A percentile compares a stretch with the other conserved stretches of the same genome.
phyloP scores from a whole-genome alignment of 805 yeast species.

The Ogataea allantospora region DNA sequence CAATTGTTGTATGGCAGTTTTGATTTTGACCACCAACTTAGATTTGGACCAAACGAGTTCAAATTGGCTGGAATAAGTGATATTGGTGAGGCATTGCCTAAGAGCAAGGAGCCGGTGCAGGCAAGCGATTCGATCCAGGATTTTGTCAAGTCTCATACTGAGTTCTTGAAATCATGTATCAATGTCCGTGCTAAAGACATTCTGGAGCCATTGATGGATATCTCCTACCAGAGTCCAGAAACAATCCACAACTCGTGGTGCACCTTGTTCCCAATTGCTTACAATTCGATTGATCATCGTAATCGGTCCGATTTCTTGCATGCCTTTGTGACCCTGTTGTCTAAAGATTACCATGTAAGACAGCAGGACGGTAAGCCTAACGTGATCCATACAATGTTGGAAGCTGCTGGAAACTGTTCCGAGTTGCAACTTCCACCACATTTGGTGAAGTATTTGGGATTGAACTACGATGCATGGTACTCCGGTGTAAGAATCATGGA shows the following conservation, averaged over 20 bases:
- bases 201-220: conserved; percentile 68
- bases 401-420: conserved; percentile 75
- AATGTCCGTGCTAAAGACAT: conserved; percentile 57
- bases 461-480: conserved; percentile 88
- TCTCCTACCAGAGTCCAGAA: conserved; percentile 78
- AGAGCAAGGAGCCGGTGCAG: conserved; percentile 17
- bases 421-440: conserved; percentile 89
- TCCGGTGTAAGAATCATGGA: conserved; percentile 84
- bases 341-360: conserved; percentile 90
- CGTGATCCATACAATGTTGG: conserved; percentile 79
- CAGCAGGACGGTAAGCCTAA: conserved; percentile 86
- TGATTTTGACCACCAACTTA: conserved; percentile 47
- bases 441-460: conserved; percentile 81
- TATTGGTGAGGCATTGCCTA: conserved; percentile 36
- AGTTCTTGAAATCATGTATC: conserved; percentile 25
- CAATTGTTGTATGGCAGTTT: conserved; percentile 82
- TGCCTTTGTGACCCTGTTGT: conserved; percentile 69
- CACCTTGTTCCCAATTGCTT: conserved; percentile 77
- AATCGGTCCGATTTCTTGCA: conserved; percentile 85
- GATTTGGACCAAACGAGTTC: conserved; percentile 47
- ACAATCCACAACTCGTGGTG: conserved; percentile 85
- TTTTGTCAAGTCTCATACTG: conserved; percentile 25
- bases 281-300: conserved; percentile 67
- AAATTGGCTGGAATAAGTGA: conserved; percentile 52
- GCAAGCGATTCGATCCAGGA: conserved; percentile 18